Percentiles rank a stretch among this genome's conserved stretches.
Evolutionary conservation across 176 grass and related monocot genomes (phyloP).

Genomic region (Tillandsia leiboldiana): DNA sequence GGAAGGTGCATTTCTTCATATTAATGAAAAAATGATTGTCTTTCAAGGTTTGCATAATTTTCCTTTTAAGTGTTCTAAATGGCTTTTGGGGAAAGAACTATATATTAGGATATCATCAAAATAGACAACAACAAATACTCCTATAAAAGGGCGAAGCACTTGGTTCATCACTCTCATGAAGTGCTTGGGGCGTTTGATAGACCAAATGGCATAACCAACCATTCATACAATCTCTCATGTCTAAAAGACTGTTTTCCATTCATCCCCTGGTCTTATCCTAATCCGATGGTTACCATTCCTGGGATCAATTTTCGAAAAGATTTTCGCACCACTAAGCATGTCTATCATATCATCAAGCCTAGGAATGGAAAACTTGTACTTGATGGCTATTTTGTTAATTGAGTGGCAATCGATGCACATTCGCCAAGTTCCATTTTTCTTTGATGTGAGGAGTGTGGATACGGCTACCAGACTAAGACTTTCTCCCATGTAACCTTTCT

Average conservation of each 20-base stretch:
- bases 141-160: conserved; percentile 7
- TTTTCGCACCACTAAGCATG: conserved; percentile 8
- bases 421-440: conserved; percentile 1
- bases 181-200: conserved; percentile 23
- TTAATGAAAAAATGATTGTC: conserved; percentile 9
- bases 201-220: conserved; percentile 21
- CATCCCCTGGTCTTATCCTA: conserved; percentile 8
- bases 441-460: background rate
- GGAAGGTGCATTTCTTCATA: conserved; percentile 13
- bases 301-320: conserved; percentile 11
- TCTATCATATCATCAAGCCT: conserved; percentile 18
- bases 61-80: conserved; percentile 8
- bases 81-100: background rate
- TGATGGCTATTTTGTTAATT: conserved; percentile 11
- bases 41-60: conserved; percentile 4
- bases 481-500: conserved; percentile 1
- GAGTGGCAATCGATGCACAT: conserved; percentile 8
- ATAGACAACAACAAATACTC: conserved; percentile 13
- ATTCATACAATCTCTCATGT: conserved; percentile 16
- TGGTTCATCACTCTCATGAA: conserved; percentile 16
- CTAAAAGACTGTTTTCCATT: conserved; percentile 21
- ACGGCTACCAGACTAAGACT: conserved; percentile 1
- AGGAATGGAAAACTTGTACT: conserved; percentile 16
- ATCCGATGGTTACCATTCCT: conserved; percentile 11
- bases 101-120: conserved; percentile 24